A percentile compares a stretch with the other conserved stretches of the same genome.
phyloP scores from a whole-genome alignment of 371 early-diverging fungal species.

The Lichtheimia hyalospora region DNA sequence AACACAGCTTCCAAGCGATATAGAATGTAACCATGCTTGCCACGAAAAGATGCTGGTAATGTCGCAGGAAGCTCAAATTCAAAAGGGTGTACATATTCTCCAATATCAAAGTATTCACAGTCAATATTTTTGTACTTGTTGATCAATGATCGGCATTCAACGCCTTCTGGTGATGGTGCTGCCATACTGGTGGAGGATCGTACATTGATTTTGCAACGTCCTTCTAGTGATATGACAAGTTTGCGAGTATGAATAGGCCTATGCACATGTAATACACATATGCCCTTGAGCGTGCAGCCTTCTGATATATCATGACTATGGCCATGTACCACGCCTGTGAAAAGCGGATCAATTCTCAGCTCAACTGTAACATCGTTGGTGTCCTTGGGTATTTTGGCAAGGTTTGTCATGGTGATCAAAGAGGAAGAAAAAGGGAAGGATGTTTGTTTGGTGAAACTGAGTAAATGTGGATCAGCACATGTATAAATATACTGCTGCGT shows the following conservation, averaged over 20 bases:
- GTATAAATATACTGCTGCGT: too few species aligned
- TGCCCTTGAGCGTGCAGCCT: slow-evolving; percentile 38
- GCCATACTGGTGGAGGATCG: slow-evolving; percentile 19
- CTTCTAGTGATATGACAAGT: slow-evolving; percentile 40
- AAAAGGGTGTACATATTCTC: slow-evolving; percentile 35
- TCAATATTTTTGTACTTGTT: slow-evolving; percentile 9
- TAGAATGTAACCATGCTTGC: slow-evolving; percentile 41
- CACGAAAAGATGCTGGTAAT: slow-evolving; percentile 40
- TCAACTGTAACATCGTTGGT: neutral
- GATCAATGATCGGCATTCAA: slow-evolving; percentile 33
- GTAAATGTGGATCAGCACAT: too few species aligned
- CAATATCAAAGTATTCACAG: slow-evolving; percentile 21
- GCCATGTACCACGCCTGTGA: slow-evolving; percentile 48
- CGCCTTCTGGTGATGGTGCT: slow-evolving; percentile 23
- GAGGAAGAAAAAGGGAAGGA: too few species aligned
- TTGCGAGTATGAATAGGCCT: slow-evolving; percentile 34
- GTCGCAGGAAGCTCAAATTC: slow-evolving; percentile 39
- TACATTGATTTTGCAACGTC: slow-evolving; percentile 39
- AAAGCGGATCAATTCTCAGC: slow-evolving; percentile 30
- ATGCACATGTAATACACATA: slow-evolving; percentile 26
- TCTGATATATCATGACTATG: slow-evolving; percentile 39
- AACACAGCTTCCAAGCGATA: slow-evolving; percentile 36
- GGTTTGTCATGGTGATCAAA: too few species aligned
- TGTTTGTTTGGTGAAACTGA: too few species aligned
- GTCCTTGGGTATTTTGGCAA: too few species aligned